phyloP scores from a whole-genome alignment of 2,329 filamentous ascomycete genomes.

The Calonectria pteridis region DNA sequence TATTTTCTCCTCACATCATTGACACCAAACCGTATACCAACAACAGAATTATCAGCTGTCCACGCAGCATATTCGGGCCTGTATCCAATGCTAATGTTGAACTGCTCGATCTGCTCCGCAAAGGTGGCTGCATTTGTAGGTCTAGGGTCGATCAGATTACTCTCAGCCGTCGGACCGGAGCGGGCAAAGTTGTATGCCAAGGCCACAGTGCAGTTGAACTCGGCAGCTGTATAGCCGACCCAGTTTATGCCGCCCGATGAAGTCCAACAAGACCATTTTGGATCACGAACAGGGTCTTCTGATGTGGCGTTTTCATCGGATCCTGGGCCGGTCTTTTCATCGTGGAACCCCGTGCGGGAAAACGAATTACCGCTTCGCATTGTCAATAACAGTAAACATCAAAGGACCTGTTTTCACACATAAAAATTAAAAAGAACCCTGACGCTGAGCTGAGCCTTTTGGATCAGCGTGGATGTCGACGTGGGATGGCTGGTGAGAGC shows the following conservation, averaged over 20 bases:
- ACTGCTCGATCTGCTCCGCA: background rate
- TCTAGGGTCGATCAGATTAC: background rate
- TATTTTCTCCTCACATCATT: background rate
- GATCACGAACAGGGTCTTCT: background rate
- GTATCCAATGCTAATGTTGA: background rate
- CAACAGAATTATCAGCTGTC: background rate
- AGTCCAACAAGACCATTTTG: background rate
- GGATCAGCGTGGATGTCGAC: background rate
- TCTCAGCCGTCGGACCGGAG: background rate
- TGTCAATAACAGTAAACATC: background rate
- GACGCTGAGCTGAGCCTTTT: background rate
- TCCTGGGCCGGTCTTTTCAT: background rate
- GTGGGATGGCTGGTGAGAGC: background rate
- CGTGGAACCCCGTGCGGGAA: background rate
- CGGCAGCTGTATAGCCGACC: background rate
- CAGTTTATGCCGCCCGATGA: background rate
- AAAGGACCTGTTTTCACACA: background rate
- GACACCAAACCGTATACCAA: background rate
- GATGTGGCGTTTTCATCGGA: background rate
- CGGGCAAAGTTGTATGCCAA: background rate
- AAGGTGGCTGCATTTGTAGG: background rate
- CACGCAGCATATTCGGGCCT: background rate
- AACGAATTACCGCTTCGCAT: background rate
- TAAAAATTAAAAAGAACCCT: background rate
- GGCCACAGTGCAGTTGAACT: background rate